Evolutionary conservation across 225 moss, liverwort and hornwort genomes (phyloP), one percentile per base, ranked within the genome.

Genomic region (Ulota crispa): DNA sequence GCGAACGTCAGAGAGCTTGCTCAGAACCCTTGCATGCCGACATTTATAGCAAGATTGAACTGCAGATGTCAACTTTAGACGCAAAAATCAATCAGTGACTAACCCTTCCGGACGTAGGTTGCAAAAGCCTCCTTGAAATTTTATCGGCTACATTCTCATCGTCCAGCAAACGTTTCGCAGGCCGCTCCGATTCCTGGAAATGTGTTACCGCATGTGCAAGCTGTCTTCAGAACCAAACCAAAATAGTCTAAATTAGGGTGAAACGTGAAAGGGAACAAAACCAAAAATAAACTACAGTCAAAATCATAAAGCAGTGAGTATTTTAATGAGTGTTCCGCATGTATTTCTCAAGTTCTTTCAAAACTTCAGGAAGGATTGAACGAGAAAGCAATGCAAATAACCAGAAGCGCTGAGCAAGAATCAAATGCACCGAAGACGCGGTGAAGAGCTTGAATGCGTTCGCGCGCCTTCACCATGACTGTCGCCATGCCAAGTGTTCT

Each of bases 81-180:
- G 67, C 23, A 69, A 67, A 43, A 15, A 3, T 47, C 28, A 15
- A 3, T 47, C 28, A n/a, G 6, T 32, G 36, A 72, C 77, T 53
- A 43, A 94, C 95, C 89, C 88, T 91, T 18, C 96, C 94, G 4
- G 96, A 89, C 7, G 83, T 64, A 5, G 92, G 80, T 41, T 93
- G 92, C 64, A 70, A 64, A 19, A 96, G 87, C 76, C 81, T 84
- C 27, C 85, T 72, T n/a, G 87, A 66, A 65, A 96, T 83, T 26
- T 72, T 72, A 71, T 93, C 91, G 56, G 89, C 88, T 32, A 89
- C 76, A 50, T 63, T 81, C 24, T 88, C 92, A 57, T 93, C 91
- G 2, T 89, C 68, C 50, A 94, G 77, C 79, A 96, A 76, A 19
- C 80, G 73, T 65, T 87, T 88, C 2, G 77, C 90, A 60, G 92